Base-by-base conservation (phyloP, 2,329 filamentous ascomycete genomes). In the Claviceps fusiformis region DNA sequence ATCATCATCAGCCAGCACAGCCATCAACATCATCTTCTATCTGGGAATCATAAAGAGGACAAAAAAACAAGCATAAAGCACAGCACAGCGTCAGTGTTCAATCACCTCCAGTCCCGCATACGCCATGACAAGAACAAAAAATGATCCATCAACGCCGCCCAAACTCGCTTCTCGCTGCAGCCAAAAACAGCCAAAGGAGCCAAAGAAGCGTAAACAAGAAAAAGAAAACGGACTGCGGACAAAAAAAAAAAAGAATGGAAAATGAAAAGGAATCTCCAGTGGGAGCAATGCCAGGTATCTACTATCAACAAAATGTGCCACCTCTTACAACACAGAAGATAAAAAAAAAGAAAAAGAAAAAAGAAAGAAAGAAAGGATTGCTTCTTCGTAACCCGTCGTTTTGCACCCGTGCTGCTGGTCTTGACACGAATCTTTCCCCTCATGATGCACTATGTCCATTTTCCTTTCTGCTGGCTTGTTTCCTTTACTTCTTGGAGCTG, bases 401-500 rank as follows among this genome's bases (percentile, higher is more conserved):
- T 35, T 17, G 33, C 31, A 24, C 24, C 24, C 51, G n/a, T 19
- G 43, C 45, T 35, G 27, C 29, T 44, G 35, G 43, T 27, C 48
- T 39, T 54, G 46, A 27, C 27, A 56, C 19, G 8, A 33, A 9
- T 15, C 19, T 15, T 9, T 15, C 27, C 7, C 24, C 51, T 31
- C 37, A n/a, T 3, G 17, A 24, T 15, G 11, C 24, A 44, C 33
- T 3, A 53, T 24, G 29, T 46, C 19, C 51, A 37, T 17, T 37
- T 43, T 53, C 31, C 11, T 53, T 27, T 48, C 8, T 43, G 24
- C 31, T 11, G 19, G 7, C 11, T 50, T 24, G 24, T 33, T 33
- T 33, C 31, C 5, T n/a, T 27, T 59, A 68, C 58, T 65, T 66
- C 55, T 59, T 67, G 10, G 65, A 50, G 53, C 60, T 60, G 29